These are phyloP conservation scores for Phytophthora lateralis DNA, from an alignment of 352 stramenopile genomes.

Conservation along the genomic window DNA sequence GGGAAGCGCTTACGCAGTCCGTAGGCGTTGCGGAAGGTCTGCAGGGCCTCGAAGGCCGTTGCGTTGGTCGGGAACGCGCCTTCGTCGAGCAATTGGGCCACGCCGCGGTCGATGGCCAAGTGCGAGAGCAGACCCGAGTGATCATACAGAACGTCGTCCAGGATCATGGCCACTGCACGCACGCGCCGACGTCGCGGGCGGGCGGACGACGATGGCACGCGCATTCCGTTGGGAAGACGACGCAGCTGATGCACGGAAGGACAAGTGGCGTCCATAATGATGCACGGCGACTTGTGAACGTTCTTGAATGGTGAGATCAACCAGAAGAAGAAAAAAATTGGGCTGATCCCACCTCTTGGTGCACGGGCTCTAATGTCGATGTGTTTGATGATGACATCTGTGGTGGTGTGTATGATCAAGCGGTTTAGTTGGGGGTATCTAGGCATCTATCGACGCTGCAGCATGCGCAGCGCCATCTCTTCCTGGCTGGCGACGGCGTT, in stretches of 20 bases:
- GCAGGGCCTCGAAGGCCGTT: conserved; percentile 69
- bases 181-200: conserved; percentile 49
- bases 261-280: conserved; percentile 20
- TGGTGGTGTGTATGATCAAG: conserved; percentile 12
- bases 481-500: conserved; percentile 69
- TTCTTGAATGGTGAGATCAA: conserved; percentile 7
- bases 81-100: conserved; percentile 75
- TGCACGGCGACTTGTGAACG: background rate
- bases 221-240: conserved; percentile 32
- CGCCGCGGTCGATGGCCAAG: conserved; percentile 77
- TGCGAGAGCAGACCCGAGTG: conserved; percentile 82
- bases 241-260: conserved; percentile 19
- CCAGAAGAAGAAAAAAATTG: conserved; percentile 20
- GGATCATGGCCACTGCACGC: conserved; percentile 81
- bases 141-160: conserved; percentile 88
- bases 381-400: conserved; percentile 1
- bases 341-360: background rate
- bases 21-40: conserved; percentile 83
- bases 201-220: conserved; percentile 8
- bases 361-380: conserved; percentile 6
- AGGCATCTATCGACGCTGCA: conserved; percentile 61
- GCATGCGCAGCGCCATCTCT: conserved; percentile 77
- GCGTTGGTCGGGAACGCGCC: conserved; percentile 70
- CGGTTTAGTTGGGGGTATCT: conserved; percentile 12
- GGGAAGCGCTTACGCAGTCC: conserved; percentile 87